Conservation (phyloP, 2,329 filamentous ascomycete species). For the Neofusicoccum kwambonambiense region DNA sequence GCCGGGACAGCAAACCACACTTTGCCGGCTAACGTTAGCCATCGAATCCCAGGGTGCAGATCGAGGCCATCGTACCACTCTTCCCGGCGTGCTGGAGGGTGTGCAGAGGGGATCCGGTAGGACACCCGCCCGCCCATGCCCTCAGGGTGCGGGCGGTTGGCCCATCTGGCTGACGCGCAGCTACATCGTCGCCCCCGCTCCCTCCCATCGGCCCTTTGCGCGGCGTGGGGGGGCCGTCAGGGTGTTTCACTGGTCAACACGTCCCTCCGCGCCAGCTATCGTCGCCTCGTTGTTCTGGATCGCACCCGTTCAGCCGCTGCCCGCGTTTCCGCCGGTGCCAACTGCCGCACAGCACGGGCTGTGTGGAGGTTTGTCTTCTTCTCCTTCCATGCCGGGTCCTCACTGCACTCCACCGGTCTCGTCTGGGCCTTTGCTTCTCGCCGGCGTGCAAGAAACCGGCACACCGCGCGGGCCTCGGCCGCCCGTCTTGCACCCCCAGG, state of each 20-base stretch:
- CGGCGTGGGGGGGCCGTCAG: not conserved
- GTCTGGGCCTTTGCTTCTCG: not conserved
- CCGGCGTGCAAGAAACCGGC: not conserved
- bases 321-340: not conserved
- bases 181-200: not conserved
- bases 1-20: not conserved
- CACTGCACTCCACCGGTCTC: not conserved
- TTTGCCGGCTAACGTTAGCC: not conserved
- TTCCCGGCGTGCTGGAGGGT: not conserved
- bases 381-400: not conserved
- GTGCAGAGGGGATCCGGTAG: not conserved
- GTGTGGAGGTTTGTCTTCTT: not conserved
- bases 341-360: not conserved
- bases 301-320: not conserved
- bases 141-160: not conserved
- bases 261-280: not conserved
- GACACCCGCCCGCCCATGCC: not conserved
- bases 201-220: not conserved
- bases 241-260: not conserved
- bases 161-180: not conserved
- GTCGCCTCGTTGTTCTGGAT: not conserved
- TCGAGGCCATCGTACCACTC: not conserved
- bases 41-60: not conserved
- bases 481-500: not conserved
- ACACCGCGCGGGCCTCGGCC: not conserved